phyloP scores from a whole-genome alignment of 2,329 filamentous ascomycete genomes.

The Didymella sp. region DNA sequence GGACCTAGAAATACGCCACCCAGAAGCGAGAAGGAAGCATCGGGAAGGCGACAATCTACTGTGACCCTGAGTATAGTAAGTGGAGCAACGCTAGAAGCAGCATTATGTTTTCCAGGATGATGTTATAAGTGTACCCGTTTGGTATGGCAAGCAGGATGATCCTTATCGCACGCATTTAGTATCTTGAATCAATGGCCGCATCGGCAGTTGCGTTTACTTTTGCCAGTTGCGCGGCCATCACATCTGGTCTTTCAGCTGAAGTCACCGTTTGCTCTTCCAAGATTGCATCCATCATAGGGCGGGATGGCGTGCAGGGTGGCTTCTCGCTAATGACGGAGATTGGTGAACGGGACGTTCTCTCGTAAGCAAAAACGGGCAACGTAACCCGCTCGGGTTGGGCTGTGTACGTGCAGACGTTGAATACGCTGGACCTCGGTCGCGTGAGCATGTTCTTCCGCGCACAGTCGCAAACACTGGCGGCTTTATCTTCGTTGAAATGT shows the following conservation, averaged over 20 bases:
- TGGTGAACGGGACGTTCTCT: not conserved
- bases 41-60: constrained; percentile 12
- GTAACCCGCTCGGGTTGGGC: constrained; percentile 5
- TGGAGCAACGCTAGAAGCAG: constrained; percentile 5
- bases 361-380: not conserved
- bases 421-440: not conserved
- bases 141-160: not conserved
- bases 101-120: constrained; percentile 8
- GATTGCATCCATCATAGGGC: not conserved
- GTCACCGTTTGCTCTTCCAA: not conserved
- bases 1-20: constrained; percentile 7
- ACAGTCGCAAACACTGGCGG: not conserved
- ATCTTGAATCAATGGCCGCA: not conserved
- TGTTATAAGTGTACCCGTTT: constrained; percentile 12
- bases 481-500: not conserved
- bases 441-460: not conserved
- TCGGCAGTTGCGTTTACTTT: not conserved
- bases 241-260: not conserved
- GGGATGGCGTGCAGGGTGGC: constrained; percentile 8
- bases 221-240: not conserved
- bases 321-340: constrained; percentile 12
- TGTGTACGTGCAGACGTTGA: not conserved
- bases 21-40: constrained; percentile 10
- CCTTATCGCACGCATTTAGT: not conserved
- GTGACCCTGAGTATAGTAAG: constrained; percentile 6